These are phyloP conservation scores for Tulasnella sp. DNA, from an alignment of 768 basidiomycete genomes.

Conservation along the genomic window DNA sequence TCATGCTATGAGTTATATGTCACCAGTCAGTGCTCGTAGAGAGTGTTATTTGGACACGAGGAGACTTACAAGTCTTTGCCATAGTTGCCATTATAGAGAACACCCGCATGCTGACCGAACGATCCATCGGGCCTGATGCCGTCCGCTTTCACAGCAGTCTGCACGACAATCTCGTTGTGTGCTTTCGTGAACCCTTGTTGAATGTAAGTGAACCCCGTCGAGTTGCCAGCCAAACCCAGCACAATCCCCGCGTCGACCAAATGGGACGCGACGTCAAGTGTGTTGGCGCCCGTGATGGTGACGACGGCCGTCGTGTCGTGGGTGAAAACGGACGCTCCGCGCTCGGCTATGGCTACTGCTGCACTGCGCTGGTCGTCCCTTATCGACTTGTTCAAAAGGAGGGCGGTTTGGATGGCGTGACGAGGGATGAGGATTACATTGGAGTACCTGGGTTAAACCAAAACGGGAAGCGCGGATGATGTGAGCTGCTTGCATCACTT, in stretches of 20 bases:
- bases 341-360: conserved; percentile 4
- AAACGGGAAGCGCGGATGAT: not conserved
- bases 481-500: too few species aligned
- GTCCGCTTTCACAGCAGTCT: conserved; percentile 40
- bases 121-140: conserved; percentile 42
- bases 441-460: not conserved
- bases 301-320: not conserved
- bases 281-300: conserved; percentile 13
- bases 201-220: conserved; percentile 30
- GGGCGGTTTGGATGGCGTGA: conserved; percentile 8
- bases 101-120: conserved; percentile 45
- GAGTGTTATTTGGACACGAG: not conserved
- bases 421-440: conserved; percentile 15
- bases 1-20: conserved; percentile 37
- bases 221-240: conserved; percentile 10
- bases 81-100: conserved; percentile 61
- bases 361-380: conserved; percentile 3
- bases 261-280: conserved; percentile 12
- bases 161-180: conserved; percentile 42
- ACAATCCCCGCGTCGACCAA: conserved; percentile 1
- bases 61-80: conserved; percentile 36
- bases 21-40: not conserved
- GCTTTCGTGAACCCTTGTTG: conserved; percentile 39
- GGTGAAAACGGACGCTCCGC: not conserved
- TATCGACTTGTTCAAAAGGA: conserved; percentile 6